Base-by-base conservation (phyloP, 345 rosid species). In the Linum usitatissimum region DNA sequence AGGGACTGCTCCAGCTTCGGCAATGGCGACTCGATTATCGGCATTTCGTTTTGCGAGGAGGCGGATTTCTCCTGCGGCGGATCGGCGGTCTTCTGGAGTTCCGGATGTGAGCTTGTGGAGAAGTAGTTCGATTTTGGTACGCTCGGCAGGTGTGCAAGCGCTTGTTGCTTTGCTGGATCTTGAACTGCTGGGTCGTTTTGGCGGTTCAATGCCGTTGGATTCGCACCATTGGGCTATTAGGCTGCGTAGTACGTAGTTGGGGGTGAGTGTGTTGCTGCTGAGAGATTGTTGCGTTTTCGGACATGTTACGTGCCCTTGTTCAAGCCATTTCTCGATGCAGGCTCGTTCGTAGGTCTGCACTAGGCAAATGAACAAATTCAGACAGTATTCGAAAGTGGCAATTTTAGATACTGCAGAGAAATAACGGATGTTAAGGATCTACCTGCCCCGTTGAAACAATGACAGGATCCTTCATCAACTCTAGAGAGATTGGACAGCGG, bases 361-460 rank as follows among this genome's bases (percentile, higher is more conserved):
- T 55, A 68, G 56, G 30, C 9, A 18, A 30, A 55, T n/a, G 20
- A 55, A n/a, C 18, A 14, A 55, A 5, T 9, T 28, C 59, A 9
- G 12, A 14, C 59, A 18, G n/a, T 15, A 40, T 55, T 23, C 17
- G 18, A 30, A 65, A 40, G n/a, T 42, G 49, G 39, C 6, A 15
- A 18, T 54, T 64, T 60, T 31, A 38, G 56, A 45, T 34, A 56
- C 40, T 21, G 15, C n/a, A 62, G 55, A 48, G 62, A 18, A 64
- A 39, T 57, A 65, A 75, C 28, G 57, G 28, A 51, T 62, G 70
- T 18, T 56, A 57, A 61, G 55, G 61, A 60, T 64, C 38, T 83
- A 93, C 99, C 92, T 93, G 96, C 61, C 99, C 97, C 53, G 94
- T 87, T 40, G 97, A 87, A 67, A 93, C 99, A 78, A 93, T 93